Base-by-base conservation (phyloP, 1,139 yeast species). In the Candida tropicalis region DNA sequence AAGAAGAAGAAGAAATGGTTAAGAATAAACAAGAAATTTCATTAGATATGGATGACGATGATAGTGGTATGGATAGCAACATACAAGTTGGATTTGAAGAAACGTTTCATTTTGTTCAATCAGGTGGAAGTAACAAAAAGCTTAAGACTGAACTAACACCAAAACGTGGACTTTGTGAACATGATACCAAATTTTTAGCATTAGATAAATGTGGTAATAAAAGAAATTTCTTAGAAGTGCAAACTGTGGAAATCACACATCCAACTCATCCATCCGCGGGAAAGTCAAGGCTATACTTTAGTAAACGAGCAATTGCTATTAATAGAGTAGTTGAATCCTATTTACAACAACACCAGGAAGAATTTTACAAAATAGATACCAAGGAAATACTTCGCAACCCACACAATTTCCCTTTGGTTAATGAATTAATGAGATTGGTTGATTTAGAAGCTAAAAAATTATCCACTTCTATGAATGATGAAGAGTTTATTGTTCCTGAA, bases 181-280 rank as follows among this genome's bases (percentile, higher is more conserved):
- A 35, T 24, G 44, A 29, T n/a, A 86, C 96, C 0, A 53, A 65
- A 1, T 91, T 93, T 56, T 61, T 88, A 22, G 96, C 98, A 0
- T 70, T 93, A 16, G 98, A 91, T 60, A 93, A 93, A 58, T 88
- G 95, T 53, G 65, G 85, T 1, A 88, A 88, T 0, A 64, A 70
- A 12, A 68, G 95, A 12, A 57, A 68, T 25, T 87, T 73, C 55
- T 52, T 88, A 5, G 79, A 79, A 46, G 50, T 70, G 3, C 16
- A 73, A 10, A 57, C 66, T 0, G 57, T 82, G n/a, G 45, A 52
- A 12, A 42, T 49, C 1, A 28, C 52, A 56, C 29, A 64, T 58
- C 0, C 54, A 45, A 17, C 50, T 46, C 52, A 58, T 51, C 25
- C 70, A 48, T 48, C 68, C 52, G 9, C 48, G 50, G 2, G 50